Evolutionary conservation across 345 rosid genomes (phyloP), one percentile per base, ranked within the genome.

Genomic region (Mallotus nudiflorus): DNA sequence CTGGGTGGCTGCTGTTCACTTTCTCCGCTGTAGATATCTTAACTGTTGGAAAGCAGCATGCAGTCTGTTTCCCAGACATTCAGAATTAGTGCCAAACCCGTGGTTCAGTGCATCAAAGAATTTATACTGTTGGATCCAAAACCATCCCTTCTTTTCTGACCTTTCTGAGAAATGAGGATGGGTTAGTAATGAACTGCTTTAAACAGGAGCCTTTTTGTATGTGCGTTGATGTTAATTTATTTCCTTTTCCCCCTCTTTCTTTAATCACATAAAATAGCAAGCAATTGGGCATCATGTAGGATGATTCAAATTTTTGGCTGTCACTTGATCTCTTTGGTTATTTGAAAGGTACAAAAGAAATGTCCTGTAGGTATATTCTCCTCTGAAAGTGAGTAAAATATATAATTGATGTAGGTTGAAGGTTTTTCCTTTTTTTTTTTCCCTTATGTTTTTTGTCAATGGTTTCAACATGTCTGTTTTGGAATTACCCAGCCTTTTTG

Each of bases 11-110:
- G 84, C 79, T 55, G 82, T 78, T 69, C 63, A 70, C 72, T 76
- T 76, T 76, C 68, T 73, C 78, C 77, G 67, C 54, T 87, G 87
- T 87, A 87, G 84, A 87, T 83, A 85, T 80, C 70, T 77, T 81
- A 76, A 81, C 82, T 57, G 75, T 68, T 78, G 86, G 84, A 81
- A 81, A 81, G 79, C 81, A 54, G 72, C 39, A 16, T 65, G 83
- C 75, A 42, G 44, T 74, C 72, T 66, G 73, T 74, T 72, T 62
- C 80, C 78, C 80, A 72, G 81, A 75, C 69, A 70, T 73, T 76
- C 44, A 56, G 62, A 78, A 81, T 51, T 71, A 78, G 84, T 80
- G 64, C 69, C 81, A 35, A 59, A 56, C 68, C 73, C 59, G 84
- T 67, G 71, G 68, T 76, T 70, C 61, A 71, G 62, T 76, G 78